Conservation (phyloP, 2,329 filamentous ascomycete genomes). For the Hypoxylon rubiginosum region DNA sequence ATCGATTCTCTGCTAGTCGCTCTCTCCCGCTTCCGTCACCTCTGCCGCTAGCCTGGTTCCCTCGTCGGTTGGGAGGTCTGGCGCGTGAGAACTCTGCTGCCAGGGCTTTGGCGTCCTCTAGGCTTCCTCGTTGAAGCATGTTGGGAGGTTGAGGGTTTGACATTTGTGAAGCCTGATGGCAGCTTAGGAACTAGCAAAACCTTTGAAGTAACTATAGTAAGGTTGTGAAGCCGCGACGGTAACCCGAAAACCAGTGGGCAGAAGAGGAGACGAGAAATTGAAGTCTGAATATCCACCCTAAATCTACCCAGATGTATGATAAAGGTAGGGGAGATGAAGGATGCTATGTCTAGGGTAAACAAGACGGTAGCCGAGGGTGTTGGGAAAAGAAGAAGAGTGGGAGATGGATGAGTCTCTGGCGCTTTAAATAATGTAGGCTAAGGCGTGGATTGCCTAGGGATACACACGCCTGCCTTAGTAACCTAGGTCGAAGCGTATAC, state of each 20-base stretch:
- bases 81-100: constrained; percentile 15
- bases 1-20: neutral
- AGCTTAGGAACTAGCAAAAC: neutral
- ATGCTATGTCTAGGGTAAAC: neutral
- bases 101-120: constrained; percentile 32
- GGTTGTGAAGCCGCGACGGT: neutral
- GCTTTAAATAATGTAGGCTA: neutral
- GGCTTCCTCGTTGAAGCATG: constrained; percentile 28
- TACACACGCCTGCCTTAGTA: neutral
- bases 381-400: neutral
- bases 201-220: neutral
- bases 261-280: neutral
- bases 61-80: neutral
- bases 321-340: neutral
- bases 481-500: neutral
- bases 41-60: neutral
- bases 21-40: neutral
- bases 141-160: neutral
- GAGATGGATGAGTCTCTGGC: neutral
- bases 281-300: neutral
- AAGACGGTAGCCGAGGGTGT: neutral
- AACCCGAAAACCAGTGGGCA: neutral
- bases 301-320: neutral
- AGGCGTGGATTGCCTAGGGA: neutral
- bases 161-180: neutral